Percentiles rank a stretch among this genome's conserved stretches.
Evolutionary conservation across 768 basidiomycete genomes (phyloP).

Genomic region (Rhodotorula toruloides): DNA sequence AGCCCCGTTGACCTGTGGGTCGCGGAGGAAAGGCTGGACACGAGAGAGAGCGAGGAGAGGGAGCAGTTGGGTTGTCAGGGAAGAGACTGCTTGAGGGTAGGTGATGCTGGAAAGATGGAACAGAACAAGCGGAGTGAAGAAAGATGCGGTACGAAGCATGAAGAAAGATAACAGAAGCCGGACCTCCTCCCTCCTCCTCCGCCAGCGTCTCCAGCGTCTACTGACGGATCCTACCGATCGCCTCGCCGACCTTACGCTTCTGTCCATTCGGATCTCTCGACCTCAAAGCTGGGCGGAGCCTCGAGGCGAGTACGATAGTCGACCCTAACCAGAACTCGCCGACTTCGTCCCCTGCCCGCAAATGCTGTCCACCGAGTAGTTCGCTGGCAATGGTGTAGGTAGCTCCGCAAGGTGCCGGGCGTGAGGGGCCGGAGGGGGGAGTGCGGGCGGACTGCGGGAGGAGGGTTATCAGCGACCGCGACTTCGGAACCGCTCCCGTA

Average conservation of each 20-base stretch:
- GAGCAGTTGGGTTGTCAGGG: no score
- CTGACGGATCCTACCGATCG: conserved; percentile 2
- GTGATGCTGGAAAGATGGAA: no score
- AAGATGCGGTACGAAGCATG: background rate
- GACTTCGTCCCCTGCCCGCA: conserved; percentile 86
- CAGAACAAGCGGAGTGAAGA: background rate
- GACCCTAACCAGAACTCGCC: conserved; percentile 84
- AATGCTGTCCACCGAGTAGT: conserved; percentile 81
- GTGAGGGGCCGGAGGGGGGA: conserved; percentile 58
- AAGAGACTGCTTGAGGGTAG: no score
- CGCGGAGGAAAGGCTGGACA: no score
- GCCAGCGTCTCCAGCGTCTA: background rate
- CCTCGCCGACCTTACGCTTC: conserved; percentile 48
- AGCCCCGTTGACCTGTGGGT: no score
- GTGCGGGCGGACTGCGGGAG: conserved; percentile 68
- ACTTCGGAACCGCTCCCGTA: no score
- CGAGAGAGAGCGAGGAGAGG: no score
- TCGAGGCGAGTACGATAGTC: conserved; percentile 93
- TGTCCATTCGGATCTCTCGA: conserved; percentile 81
- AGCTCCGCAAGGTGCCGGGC: conserved; percentile 77
- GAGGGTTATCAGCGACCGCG: no score
- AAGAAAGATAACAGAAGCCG: background rate
- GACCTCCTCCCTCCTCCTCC: no score
- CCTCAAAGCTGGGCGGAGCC: conserved; percentile 77
- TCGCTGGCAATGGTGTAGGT: conserved; percentile 79